phyloP scores from a whole-genome alignment of 2,329 filamentous ascomycete species.

The Neocucurbitaria cava region DNA sequence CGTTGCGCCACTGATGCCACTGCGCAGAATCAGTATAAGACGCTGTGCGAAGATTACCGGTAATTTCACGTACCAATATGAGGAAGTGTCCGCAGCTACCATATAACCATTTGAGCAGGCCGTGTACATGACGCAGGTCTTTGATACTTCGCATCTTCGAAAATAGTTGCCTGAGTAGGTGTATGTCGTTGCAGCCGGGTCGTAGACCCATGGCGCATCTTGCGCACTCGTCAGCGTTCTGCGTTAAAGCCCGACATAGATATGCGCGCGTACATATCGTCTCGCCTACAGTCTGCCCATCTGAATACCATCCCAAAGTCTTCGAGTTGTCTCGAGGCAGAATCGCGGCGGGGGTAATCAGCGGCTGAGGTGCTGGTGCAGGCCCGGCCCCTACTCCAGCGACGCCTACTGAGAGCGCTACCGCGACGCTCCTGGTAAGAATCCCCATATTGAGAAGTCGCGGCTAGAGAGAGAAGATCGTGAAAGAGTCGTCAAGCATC shows the following conservation, averaged over 20 bases:
- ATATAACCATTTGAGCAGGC: slow-evolving; percentile 8
- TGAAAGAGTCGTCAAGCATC: not conserved
- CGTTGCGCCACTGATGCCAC: slow-evolving; percentile 3
- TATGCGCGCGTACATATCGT: slow-evolving; percentile 3
- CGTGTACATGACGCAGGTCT: slow-evolving; percentile 12
- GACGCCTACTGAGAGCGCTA: not conserved
- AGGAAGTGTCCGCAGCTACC: slow-evolving; percentile 1
- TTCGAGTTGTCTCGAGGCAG: slow-evolving; percentile 2
- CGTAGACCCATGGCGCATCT: slow-evolving; percentile 13
- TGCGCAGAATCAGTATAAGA: not conserved
- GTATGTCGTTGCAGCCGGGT: slow-evolving; percentile 7
- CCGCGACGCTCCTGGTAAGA: not conserved
- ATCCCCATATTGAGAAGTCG: not conserved
- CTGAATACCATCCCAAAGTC: slow-evolving; percentile 15
- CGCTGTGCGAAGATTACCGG: not conserved
- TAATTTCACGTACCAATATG: slow-evolving; percentile 7
- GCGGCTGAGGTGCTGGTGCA: not conserved
- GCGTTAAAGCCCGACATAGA: not conserved
- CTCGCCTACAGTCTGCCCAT: slow-evolving; percentile 2
- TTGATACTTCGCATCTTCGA: slow-evolving; percentile 7
- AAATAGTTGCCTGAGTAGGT: slow-evolving; percentile 7
- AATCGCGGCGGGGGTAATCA: slow-evolving; percentile 3
- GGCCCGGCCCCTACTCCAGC: not conserved
- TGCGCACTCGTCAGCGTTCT: not conserved
- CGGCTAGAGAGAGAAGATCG: not conserved